Conservation (phyloP, 305 asterid species). For the Nicotiana rustica region DNA sequence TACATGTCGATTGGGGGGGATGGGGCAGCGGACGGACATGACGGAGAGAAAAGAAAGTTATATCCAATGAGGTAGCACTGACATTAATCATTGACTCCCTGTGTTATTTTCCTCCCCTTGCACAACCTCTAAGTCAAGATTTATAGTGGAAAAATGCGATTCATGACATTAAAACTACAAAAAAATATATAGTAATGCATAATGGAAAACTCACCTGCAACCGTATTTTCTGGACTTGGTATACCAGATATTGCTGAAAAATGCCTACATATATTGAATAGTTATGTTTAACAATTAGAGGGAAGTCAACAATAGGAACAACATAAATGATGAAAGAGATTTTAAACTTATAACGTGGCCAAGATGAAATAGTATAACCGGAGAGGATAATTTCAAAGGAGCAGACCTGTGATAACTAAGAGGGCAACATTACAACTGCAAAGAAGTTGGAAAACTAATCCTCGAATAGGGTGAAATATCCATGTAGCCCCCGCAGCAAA, state of each 20-base stretch:
- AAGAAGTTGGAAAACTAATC: constrained; percentile 64
- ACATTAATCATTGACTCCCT: neutral
- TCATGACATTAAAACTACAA: neutral
- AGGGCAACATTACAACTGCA: constrained; percentile 85
- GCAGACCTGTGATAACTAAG: constrained; percentile 73
- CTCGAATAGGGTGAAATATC: constrained; percentile 65
- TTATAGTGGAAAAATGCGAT: constrained; percentile 2
- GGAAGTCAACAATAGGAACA: constrained; percentile 6
- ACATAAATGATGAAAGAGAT: constrained; percentile 8
- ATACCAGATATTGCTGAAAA: constrained; percentile 89
- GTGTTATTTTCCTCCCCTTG: neutral
- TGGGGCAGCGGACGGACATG: neutral
- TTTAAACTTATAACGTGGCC: neutral
- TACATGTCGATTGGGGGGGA: constrained; percentile 1
- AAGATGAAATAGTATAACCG: constrained; percentile 26
- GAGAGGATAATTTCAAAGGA: constrained; percentile 34
- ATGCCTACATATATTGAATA: constrained; percentile 58
- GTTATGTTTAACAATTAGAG: constrained; percentile 9
- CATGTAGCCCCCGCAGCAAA: constrained; percentile 84
- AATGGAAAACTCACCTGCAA: constrained; percentile 70
- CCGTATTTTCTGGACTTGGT: constrained; percentile 94
- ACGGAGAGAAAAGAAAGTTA: constrained; percentile 17
- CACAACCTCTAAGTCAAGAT: neutral
- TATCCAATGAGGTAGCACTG: constrained; percentile 9
- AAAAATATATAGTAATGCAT: neutral